Base-by-base conservation (phyloP, 208 protist species). In the Trypanosoma caninum region DNA sequence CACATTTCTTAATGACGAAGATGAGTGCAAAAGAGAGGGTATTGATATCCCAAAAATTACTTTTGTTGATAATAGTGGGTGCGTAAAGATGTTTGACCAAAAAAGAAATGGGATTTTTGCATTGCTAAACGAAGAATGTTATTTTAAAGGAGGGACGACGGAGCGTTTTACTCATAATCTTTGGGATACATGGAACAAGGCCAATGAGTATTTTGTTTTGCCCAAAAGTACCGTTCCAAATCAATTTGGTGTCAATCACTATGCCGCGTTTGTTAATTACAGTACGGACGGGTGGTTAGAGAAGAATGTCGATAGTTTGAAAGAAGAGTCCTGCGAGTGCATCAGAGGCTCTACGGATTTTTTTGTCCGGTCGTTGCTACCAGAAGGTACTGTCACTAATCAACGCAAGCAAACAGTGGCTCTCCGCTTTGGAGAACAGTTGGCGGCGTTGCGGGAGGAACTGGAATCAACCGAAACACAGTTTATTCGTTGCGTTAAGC, bases 401-500 rank as follows among this genome's bases (percentile, higher is more conserved):
- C 66, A 75, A 37, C 76, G 81, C 60, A 89, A 87, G 65, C 77
- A 87, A 61, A 96, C 88, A 18, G 84, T 96, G 48, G 78, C 82
- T 13, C 81, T 82, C 25, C 80, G 74, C 58, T 96, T 96, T 67
- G 78, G 91, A 66, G 44, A 71, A 25, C 88, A 96, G 63, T 82
- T 97, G 22, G 48, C 50, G 6, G 63, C 74, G 18, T 73, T 97
- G 7, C 84, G 89, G 60, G 50, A 16, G 2, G 77, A 87, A 48
- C 78, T 97, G 38, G 78, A 91, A 74, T 84, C 78, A 18, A 95
- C 92, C 14, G 75, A 94, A 58, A 92, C 91, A n/a, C 89, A 96
- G 52, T 97, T 97, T 63, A 93, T 97, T 25, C 84, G 94, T 30
- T 97, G 91, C 80, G 94, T 97, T 62, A 97, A 95, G 65, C 92